Evolutionary conservation across 2,329 filamentous ascomycete species (phyloP).

Genomic region (Fusarium burgessii): DNA sequence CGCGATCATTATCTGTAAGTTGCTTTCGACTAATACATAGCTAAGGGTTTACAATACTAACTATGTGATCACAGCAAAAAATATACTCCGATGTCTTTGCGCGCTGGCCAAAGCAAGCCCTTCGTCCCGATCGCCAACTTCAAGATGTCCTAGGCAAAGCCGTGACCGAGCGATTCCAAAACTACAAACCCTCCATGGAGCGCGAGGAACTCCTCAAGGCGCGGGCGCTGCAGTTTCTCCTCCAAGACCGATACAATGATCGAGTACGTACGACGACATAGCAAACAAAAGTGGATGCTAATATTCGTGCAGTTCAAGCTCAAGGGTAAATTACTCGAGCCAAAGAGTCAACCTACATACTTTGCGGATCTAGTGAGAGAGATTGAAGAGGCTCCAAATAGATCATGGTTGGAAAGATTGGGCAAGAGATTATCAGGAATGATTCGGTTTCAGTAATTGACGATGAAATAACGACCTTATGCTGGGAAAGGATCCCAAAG

Average conservation of each 20-base stretch:
- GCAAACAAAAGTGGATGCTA: constrained; percentile 19
- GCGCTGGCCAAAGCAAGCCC: constrained; percentile 72
- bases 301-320: constrained; percentile 51
- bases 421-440: constrained; percentile 68
- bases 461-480: constrained; percentile 13
- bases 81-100: constrained; percentile 56
- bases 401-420: constrained; percentile 65
- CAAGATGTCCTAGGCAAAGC: constrained; percentile 63
- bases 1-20: constrained; percentile 50
- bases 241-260: constrained; percentile 69
- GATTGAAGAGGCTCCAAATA: constrained; percentile 71
- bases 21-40: too few species aligned
- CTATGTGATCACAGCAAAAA: too few species aligned
- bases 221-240: constrained; percentile 69
- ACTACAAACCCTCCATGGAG: constrained; percentile 54
- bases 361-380: constrained; percentile 71
- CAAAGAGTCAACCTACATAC: constrained; percentile 73
- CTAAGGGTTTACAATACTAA: too few species aligned
- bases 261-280: constrained; percentile 57
- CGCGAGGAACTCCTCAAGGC: constrained; percentile 66
- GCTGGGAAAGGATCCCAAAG: constrained; percentile 34
- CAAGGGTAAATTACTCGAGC: constrained; percentile 64
- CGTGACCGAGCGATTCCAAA: constrained; percentile 52
- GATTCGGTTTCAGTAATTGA: constrained; percentile 65
- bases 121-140: constrained; percentile 73